These are phyloP conservation scores for Thraustochytrium striatum DNA, from an alignment of 352 stramenopile species.

Conservation along the genomic window DNA sequence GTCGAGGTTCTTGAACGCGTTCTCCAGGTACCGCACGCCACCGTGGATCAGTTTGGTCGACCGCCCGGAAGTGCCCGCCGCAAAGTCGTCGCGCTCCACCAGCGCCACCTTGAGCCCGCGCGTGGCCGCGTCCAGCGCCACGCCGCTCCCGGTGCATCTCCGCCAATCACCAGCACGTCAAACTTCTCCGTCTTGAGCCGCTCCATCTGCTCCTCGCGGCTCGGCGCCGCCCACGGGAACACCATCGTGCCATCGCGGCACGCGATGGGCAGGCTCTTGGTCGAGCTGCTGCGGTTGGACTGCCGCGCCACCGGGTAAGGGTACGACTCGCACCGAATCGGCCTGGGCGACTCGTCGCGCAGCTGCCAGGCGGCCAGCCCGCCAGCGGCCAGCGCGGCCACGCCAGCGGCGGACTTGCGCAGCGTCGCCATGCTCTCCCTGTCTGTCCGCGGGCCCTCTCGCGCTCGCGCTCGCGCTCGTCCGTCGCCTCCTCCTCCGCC, in stretches of 20 bases:
- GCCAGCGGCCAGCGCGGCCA: no score
- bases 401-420: no score
- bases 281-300: not conserved
- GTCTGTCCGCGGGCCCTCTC: no score
- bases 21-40: slow-evolving; percentile 88
- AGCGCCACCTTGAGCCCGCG: slow-evolving; percentile 84
- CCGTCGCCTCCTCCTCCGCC: no score
- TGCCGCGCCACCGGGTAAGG: not conserved
- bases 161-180: slow-evolving; percentile 86
- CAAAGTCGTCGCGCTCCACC: slow-evolving; percentile 84
- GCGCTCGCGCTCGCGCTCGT: no score
- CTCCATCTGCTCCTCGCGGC: slow-evolving; percentile 41
- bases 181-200: slow-evolving; percentile 80
- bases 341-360: no score
- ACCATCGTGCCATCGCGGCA: slow-evolving; percentile 51
- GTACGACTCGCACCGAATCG: no score
- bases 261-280: slow-evolving; percentile 37
- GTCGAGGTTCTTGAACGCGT: slow-evolving; percentile 86
- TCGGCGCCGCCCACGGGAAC: slow-evolving; percentile 48
- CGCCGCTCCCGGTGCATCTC: slow-evolving; percentile 80
- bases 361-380: no score
- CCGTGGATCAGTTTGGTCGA: slow-evolving; percentile 93
- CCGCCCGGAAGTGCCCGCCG: slow-evolving; percentile 78
- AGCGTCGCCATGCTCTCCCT: no score
- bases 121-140: slow-evolving; percentile 74